phyloP scores from a whole-genome alignment of 1,139 yeast genomes.

The Debaryomyces nepalensis region DNA sequence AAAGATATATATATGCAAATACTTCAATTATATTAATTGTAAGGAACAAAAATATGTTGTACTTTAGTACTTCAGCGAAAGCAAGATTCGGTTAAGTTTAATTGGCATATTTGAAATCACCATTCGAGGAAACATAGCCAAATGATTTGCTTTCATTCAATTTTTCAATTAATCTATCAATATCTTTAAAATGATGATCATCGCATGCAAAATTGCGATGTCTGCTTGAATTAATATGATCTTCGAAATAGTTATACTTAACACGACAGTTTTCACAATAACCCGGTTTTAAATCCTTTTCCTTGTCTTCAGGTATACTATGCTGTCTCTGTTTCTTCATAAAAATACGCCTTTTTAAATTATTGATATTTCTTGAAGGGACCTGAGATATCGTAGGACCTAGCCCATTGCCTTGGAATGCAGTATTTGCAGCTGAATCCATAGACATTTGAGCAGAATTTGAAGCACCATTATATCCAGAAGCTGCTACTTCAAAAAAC shows the following conservation, averaged over 20 bases:
- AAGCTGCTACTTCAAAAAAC: conserved; percentile 73
- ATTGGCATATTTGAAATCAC: conserved; percentile 38
- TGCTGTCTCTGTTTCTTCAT: conserved; percentile 43
- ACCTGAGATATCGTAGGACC: conserved; percentile 72
- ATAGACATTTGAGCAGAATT: conserved; percentile 45
- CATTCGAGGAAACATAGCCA: conserved; percentile 51
- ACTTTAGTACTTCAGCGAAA: conserved; percentile 1
- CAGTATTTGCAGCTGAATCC: conserved; percentile 48
- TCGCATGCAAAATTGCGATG: conserved; percentile 84
- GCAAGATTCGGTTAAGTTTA: conserved; percentile 4
- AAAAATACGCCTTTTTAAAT: conserved; percentile 57
- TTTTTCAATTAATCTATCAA: conserved; percentile 67
- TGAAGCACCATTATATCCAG: conserved; percentile 76
- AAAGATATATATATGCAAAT: conserved; percentile 11
- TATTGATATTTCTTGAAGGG: conserved; percentile 66
- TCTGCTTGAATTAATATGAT: conserved; percentile 69
- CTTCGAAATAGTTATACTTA: conserved; percentile 79
- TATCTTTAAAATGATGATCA: conserved; percentile 70
- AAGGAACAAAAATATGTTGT: conserved; percentile 6
- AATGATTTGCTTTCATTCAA: conserved; percentile 49
- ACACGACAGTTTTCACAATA: conserved; percentile 95
- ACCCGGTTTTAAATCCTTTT: conserved; percentile 55
- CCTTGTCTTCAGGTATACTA: conserved; percentile 56
- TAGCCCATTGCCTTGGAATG: conserved; percentile 63
- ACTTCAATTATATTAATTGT: not conserved